A percentile compares a stretch with the other conserved stretches of the same genome.
phyloP scores from a whole-genome alignment of 2,329 filamentous ascomycete genomes.

The Fusarium nisikadoi region DNA sequence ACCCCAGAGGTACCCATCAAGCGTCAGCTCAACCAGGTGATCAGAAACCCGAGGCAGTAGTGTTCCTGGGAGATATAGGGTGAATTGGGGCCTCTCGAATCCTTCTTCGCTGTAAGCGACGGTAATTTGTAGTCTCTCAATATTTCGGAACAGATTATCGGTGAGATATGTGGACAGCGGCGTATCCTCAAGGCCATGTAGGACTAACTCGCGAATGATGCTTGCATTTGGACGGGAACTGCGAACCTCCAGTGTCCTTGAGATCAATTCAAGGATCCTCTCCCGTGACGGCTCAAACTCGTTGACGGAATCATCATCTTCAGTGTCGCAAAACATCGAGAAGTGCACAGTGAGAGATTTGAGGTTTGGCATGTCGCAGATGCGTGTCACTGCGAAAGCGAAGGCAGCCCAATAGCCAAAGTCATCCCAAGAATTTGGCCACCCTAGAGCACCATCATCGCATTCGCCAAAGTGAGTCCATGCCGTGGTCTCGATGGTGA shows the following conservation, averaged over 20 bases:
- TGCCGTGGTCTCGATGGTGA: constrained; percentile 4
- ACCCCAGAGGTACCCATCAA: constrained; percentile 34
- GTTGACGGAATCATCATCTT: too few species aligned
- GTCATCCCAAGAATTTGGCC: background rate
- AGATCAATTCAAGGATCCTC: background rate
- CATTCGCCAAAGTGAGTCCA: background rate
- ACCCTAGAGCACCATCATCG: background rate
- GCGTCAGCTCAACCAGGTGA: constrained; percentile 34
- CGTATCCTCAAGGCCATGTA: constrained; percentile 37
- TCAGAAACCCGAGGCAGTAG: constrained; percentile 26
- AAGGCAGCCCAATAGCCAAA: too few species aligned
- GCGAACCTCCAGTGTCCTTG: background rate
- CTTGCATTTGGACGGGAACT: background rate
- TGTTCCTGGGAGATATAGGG: too few species aligned
- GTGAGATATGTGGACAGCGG: constrained; percentile 13
- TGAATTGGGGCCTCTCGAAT: constrained; percentile 3
- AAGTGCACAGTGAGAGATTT: background rate
- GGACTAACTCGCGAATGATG: constrained; percentile 21
- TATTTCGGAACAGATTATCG: constrained; percentile 9
- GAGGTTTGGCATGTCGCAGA: too few species aligned
- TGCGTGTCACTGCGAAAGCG: too few species aligned
- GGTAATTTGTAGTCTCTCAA: constrained; percentile 30
- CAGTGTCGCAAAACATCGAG: background rate
- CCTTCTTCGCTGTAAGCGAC: background rate
- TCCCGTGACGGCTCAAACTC: background rate